phyloP scores from a whole-genome alignment of 306 rosid genomes.

The Dalbergia cochinchinensis region DNA sequence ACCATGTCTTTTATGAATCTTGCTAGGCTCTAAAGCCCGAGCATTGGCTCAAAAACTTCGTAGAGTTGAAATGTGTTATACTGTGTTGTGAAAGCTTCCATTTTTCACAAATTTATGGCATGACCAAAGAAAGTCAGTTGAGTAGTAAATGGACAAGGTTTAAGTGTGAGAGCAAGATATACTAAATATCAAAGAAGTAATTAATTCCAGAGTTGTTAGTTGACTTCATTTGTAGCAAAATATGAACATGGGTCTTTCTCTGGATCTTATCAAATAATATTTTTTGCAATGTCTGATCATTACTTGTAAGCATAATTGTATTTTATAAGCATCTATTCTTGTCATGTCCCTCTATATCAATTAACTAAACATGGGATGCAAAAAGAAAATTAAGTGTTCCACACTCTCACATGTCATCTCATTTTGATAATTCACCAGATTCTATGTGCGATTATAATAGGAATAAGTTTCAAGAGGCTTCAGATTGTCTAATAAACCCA shows the following conservation, averaged over 20 bases:
- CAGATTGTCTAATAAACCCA: too few species aligned
- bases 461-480: too few species aligned
- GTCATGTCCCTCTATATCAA: neutral
- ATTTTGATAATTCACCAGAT: too few species aligned
- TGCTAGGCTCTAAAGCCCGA: too few species aligned
- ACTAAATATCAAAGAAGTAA: neutral
- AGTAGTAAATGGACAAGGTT: neutral
- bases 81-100: too few species aligned
- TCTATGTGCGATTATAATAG: too few species aligned
- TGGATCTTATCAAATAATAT: neutral
- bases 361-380: neutral
- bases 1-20: too few species aligned
- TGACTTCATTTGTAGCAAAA: conserved; percentile 3
- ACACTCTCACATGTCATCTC: too few species aligned
- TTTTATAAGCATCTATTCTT: neutral
- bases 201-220: neutral
- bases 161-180: conserved; percentile 2
- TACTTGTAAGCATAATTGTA: conserved; percentile 3
- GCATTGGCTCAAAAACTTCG: too few species aligned
- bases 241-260: neutral
- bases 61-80: too few species aligned
- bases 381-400: too few species aligned
- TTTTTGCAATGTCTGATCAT: conserved; percentile 6
- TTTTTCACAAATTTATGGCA: neutral
- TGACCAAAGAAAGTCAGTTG: neutral